Conservation (phyloP, 768 basidiomycete genomes). For the Gloeostereum incarnatum region DNA sequence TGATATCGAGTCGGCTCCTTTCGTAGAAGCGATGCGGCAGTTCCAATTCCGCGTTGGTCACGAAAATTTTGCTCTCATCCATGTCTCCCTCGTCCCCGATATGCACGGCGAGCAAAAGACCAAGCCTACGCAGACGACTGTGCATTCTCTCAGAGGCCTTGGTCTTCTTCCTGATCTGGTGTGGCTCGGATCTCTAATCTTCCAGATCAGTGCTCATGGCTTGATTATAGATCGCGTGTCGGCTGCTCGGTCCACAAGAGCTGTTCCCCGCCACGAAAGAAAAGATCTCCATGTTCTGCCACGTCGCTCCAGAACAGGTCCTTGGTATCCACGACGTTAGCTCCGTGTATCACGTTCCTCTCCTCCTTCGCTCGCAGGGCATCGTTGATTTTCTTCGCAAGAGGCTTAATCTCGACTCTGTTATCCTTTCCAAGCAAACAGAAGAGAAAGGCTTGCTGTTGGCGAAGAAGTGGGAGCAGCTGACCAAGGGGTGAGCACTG, state of each 20-base stretch:
- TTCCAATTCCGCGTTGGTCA: slow-evolving; percentile 98
- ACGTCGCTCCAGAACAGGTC: slow-evolving; percentile 83
- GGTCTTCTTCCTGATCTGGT: slow-evolving; percentile 92
- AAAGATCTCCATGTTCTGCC: slow-evolving; percentile 99
- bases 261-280: slow-evolving; percentile 81
- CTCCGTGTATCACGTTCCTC: slow-evolving; percentile 95
- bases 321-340: slow-evolving; percentile 94
- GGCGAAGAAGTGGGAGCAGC: slow-evolving; percentile 68
- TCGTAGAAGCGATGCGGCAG: slow-evolving; percentile 98
- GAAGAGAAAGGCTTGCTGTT: slow-evolving; percentile 53
- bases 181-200: slow-evolving; percentile 18
- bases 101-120: slow-evolving; percentile 99
- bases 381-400: slow-evolving; percentile 77
- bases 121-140: slow-evolving; percentile 96
- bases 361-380: slow-evolving; percentile 89
- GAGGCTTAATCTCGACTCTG: slow-evolving; percentile 61
- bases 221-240: slow-evolving; percentile 88
- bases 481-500: slow-evolving; percentile 65
- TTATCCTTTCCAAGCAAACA: slow-evolving; percentile 49
- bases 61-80: slow-evolving; percentile 94
- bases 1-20: slow-evolving; percentile 97
- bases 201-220: not conserved
- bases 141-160: slow-evolving; percentile 86
- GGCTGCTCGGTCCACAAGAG: slow-evolving; percentile 70
- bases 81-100: slow-evolving; percentile 96